phyloP scores from a whole-genome alignment of 106 monocot genomes.

The Dendrobium huoshanense region DNA sequence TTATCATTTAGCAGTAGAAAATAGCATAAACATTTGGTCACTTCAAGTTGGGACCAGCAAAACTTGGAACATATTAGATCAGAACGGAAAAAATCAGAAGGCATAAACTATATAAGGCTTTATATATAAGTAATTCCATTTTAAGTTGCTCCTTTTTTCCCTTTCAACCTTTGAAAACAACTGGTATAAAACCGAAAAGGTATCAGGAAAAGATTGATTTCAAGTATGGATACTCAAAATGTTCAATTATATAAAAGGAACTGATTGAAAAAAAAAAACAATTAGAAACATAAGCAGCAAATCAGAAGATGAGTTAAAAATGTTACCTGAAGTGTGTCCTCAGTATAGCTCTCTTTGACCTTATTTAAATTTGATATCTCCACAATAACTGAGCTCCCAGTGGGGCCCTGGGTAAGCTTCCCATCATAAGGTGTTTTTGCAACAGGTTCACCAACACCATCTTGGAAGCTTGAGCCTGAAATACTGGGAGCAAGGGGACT shows the following conservation, averaged over 20 bases:
- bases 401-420: slow-evolving; percentile 53
- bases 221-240: not conserved
- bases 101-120: not conserved
- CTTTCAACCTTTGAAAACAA: not conserved
- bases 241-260: not conserved
- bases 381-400: slow-evolving; percentile 71
- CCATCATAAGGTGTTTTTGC: slow-evolving; percentile 60
- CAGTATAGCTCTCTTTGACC: slow-evolving; percentile 93
- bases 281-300: not conserved
- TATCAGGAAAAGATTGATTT: not conserved
- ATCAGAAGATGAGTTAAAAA: not conserved
- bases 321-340: slow-evolving; percentile 89
- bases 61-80: not conserved
- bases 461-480: slow-evolving; percentile 66
- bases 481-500: slow-evolving; percentile 68
- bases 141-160: not conserved
- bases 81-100: not conserved
- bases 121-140: not conserved
- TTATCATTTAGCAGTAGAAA: not conserved
- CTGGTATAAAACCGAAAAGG: not conserved
- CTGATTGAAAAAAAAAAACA: not conserved
- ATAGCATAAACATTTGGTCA: not conserved
- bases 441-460: slow-evolving; percentile 47
- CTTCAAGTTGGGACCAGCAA: not conserved
- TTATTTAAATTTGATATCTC: slow-evolving; percentile 96